These are phyloP conservation scores for Usnea hakonensis DNA, from an alignment of 495 filamentous ascomycete genomes.

Conservation along the genomic window DNA sequence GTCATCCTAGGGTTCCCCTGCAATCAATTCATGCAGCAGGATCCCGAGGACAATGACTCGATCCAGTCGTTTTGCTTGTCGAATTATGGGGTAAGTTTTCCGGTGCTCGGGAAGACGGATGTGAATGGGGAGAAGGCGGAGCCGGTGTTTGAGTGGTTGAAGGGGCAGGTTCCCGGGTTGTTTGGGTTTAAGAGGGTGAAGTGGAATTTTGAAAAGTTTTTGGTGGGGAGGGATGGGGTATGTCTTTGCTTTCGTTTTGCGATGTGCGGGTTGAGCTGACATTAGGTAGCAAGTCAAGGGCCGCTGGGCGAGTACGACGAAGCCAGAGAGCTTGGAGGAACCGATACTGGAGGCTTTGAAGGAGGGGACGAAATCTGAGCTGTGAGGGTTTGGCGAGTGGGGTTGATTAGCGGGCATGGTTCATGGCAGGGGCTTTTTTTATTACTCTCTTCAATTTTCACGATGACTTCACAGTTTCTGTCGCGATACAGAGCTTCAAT, in stretches of 20 bases:
- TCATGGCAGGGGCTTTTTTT: neutral
- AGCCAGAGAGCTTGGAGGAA: slow-evolving; percentile 70
- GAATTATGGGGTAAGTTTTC: slow-evolving; percentile 95
- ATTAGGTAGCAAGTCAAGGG: slow-evolving; percentile 49
- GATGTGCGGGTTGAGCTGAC: neutral
- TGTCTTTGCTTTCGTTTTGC: neutral
- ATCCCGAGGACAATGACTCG: slow-evolving; percentile 76
- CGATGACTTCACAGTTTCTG: too few species aligned
- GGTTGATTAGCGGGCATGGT: neutral
- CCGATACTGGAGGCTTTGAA: slow-evolving; percentile 68
- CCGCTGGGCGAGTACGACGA: slow-evolving; percentile 77
- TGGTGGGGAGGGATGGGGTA: slow-evolving; percentile 71
- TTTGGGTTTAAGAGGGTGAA: slow-evolving; percentile 82
- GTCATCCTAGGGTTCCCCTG: slow-evolving; percentile 91
- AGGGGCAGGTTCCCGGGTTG: slow-evolving; percentile 72
- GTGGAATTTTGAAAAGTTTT: slow-evolving; percentile 99
- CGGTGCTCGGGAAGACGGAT: slow-evolving; percentile 81
- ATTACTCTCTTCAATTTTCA: neutral
- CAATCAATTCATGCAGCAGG: slow-evolving; percentile 93
- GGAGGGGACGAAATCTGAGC: slow-evolving; percentile 32
- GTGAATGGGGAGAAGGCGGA: slow-evolving; percentile 81
- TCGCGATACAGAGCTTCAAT: neutral
- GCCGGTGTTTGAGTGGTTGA: slow-evolving; percentile 83
- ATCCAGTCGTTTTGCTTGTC: slow-evolving; percentile 87
- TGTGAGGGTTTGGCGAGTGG: neutral